Conservation (phyloP, 2,329 filamentous ascomycete genomes). For the Alternaria incomplexa region DNA sequence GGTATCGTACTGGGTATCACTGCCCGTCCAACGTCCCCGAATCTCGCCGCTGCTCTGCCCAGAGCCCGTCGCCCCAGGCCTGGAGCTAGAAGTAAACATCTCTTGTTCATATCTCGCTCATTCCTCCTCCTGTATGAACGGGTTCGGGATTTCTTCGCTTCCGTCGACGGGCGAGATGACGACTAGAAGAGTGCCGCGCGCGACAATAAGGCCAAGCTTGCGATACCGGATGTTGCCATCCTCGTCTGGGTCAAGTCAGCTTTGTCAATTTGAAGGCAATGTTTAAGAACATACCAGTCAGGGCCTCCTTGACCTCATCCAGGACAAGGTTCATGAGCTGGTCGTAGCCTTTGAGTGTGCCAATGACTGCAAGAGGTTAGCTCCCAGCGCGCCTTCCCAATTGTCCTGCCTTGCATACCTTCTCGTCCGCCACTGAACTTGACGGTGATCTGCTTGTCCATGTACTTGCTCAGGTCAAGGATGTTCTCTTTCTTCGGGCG, state of each 20-base stretch:
- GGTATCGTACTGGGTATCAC: conserved; percentile 2
- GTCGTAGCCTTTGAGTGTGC: conserved; percentile 92
- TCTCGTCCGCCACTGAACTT: conserved; percentile 97
- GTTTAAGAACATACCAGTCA: conserved; percentile 73
- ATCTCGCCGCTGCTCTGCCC: background rate
- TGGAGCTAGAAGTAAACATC: background rate
- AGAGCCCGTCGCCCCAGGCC: background rate
- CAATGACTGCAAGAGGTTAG: conserved; percentile 67
- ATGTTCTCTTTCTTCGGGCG: conserved; percentile 99
- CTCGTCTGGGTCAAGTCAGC: conserved; percentile 69
- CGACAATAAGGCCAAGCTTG: conserved; percentile 82
- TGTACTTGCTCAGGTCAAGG: conserved; percentile 91
- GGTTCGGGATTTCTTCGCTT: conserved; percentile 94
- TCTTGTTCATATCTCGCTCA: conserved; percentile 12
- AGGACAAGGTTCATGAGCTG: conserved; percentile 97
- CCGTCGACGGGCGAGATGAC: conserved; percentile 92
- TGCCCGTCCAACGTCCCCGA: background rate
- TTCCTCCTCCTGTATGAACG: conserved; percentile 75
- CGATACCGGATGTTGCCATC: conserved; percentile 86
- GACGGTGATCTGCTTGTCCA: conserved; percentile 93
- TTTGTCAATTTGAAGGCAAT: background rate
- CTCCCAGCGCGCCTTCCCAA: background rate
- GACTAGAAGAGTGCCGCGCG: conserved; percentile 88
- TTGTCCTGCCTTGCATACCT: conserved; percentile 58
- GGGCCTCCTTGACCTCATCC: conserved; percentile 88